Percentiles rank a stretch among this genome's conserved stretches.
Conservation (phyloP, 352 stramenopile genomes). For the Saprolegnia parasitica region DNA sequence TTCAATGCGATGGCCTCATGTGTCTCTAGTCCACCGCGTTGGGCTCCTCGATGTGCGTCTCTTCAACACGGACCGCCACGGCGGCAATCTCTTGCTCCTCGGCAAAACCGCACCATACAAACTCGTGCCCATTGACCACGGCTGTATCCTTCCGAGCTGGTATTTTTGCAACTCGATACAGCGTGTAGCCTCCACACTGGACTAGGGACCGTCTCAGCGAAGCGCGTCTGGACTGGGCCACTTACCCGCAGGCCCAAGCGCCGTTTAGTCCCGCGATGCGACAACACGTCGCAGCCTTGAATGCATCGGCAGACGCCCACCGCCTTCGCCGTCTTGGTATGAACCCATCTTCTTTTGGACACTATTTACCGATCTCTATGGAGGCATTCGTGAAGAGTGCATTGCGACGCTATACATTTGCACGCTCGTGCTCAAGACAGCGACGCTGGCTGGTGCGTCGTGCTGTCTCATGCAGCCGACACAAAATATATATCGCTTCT, state of each 20-base stretch:
- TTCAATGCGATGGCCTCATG: neutral
- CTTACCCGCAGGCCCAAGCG: constrained; percentile 83
- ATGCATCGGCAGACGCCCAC: constrained; percentile 51
- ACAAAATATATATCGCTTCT: too few species aligned
- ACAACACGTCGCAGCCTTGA: constrained; percentile 67
- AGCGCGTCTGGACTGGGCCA: constrained; percentile 84
- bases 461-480: constrained; percentile 33
- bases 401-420: constrained; percentile 78
- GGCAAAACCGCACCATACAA: constrained; percentile 41
- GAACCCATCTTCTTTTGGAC: constrained; percentile 26
- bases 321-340: constrained; percentile 68
- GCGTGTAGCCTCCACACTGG: neutral
- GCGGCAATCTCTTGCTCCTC: constrained; percentile 78
- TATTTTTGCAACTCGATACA: neutral
- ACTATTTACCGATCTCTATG: neutral
- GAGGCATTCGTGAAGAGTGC: constrained; percentile 50
- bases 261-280: constrained; percentile 74
- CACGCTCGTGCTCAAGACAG: constrained; percentile 68
- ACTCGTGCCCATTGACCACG: constrained; percentile 86
- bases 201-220: constrained; percentile 72
- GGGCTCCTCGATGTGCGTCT: constrained; percentile 82
- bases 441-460: constrained; percentile 34
- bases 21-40: constrained; percentile 81
- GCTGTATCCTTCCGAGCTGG: constrained; percentile 67
- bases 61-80: constrained; percentile 87